Evolutionary conservation across 2,329 filamentous ascomycete species (phyloP).

Genomic region (Zymoseptoria pseudotritici): DNA sequence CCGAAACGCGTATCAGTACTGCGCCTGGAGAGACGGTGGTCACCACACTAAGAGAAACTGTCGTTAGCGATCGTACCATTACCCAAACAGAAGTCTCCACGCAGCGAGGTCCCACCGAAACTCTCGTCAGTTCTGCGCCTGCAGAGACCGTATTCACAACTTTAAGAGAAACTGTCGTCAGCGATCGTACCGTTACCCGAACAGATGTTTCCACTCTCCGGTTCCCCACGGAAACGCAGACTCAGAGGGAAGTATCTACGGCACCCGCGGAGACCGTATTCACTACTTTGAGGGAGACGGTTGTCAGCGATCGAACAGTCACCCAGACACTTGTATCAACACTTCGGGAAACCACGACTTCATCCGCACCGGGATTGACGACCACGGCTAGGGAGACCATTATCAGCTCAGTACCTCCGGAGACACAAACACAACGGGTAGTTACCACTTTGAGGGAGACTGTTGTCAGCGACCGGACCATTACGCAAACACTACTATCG

Average conservation of each 20-base stretch:
- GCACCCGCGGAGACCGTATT: neutral
- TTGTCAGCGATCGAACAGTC: neutral
- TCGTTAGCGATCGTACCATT: too few relatives aligned
- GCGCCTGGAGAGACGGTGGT: too few relatives aligned
- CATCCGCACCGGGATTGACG: too few relatives aligned
- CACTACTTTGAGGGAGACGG: neutral
- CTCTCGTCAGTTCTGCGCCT: too few relatives aligned
- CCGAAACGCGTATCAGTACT: too few relatives aligned
- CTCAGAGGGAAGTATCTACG: neutral
- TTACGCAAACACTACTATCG: neutral
- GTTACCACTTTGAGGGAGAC: neutral
- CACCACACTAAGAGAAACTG: too few relatives aligned
- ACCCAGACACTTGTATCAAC: neutral
- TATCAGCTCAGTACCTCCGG: neutral
- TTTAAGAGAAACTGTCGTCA: too few relatives aligned
- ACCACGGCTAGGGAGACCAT: neutral
- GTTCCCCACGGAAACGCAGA: neutral
- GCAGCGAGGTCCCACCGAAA: too few relatives aligned
- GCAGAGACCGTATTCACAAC: too few relatives aligned
- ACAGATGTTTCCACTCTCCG: neutral
- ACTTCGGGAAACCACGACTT: neutral
- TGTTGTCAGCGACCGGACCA: neutral
- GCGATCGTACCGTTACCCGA: too few relatives aligned
- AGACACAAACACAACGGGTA: neutral
- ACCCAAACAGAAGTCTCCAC: too few relatives aligned